phyloP scores from a whole-genome alignment of 768 basidiomycete species.

The Pleurotus tuber-regium region DNA sequence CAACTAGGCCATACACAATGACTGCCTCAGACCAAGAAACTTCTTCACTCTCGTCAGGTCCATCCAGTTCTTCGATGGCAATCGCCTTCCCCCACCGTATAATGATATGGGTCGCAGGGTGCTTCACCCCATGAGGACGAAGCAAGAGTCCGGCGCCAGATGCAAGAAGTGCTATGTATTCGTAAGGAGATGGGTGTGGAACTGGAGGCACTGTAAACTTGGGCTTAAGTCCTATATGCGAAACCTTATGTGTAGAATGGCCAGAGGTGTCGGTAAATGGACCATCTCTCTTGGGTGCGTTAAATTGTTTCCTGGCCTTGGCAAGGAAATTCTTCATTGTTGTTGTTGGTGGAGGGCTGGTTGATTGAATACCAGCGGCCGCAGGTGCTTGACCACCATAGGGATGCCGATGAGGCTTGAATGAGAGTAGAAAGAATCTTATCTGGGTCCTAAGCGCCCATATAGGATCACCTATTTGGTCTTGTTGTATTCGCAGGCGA shows the following conservation, averaged over 20 bases:
- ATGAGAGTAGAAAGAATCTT: too few species aligned
- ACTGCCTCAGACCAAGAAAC: slow-evolving; percentile 55
- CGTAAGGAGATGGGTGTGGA: slow-evolving; percentile 74
- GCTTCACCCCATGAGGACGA: slow-evolving; percentile 44
- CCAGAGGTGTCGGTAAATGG: slow-evolving; percentile 12
- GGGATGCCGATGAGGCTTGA: too few species aligned
- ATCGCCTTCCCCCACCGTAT: slow-evolving; percentile 56
- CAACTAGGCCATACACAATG: slow-evolving; percentile 74
- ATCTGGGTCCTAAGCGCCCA: slow-evolving; percentile 9
- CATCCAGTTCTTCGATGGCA: slow-evolving; percentile 49
- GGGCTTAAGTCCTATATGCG: slow-evolving; percentile 48
- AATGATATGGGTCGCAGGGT: slow-evolving; percentile 40
- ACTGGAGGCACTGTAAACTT: slow-evolving; percentile 63
- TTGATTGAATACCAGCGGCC: background rate
- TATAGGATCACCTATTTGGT: slow-evolving; percentile 1
- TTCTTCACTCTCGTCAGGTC: slow-evolving; percentile 27
- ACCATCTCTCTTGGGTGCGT: slow-evolving; percentile 18
- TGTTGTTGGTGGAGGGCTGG: background rate
- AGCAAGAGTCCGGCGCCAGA: slow-evolving; percentile 66
- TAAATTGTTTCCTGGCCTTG: slow-evolving; percentile 33
- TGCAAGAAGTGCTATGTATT: slow-evolving; percentile 60
- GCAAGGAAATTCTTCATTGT: slow-evolving; percentile 43
- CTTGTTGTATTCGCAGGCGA: background rate
- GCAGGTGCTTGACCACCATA: too few species aligned
- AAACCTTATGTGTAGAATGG: slow-evolving; percentile 11